These are phyloP conservation scores for Mitragyna speciosa DNA, from an alignment of 257 asterid species.

Conservation along the genomic window DNA sequence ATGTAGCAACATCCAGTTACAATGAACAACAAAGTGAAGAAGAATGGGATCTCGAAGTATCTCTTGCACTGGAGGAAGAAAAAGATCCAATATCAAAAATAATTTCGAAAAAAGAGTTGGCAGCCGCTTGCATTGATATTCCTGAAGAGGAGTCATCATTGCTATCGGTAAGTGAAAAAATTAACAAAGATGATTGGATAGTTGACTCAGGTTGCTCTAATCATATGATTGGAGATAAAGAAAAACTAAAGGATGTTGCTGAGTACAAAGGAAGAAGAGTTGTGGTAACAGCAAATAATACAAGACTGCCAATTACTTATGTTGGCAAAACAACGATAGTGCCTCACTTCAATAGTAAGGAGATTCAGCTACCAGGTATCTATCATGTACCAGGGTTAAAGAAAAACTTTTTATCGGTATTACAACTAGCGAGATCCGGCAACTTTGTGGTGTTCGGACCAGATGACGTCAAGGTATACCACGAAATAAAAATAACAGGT, in stretches of 20 bases:
- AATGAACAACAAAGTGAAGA: no score
- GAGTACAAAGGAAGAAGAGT: neutral
- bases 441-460: constrained; percentile 6
- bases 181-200: neutral
- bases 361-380: neutral
- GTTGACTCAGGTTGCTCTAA: neutral
- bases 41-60: no score
- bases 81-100: no score
- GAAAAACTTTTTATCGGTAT: neutral
- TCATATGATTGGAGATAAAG: neutral
- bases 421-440: neutral
- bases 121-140: no score
- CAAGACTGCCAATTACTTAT: neutral
- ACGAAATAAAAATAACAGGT: neutral
- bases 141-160: no score
- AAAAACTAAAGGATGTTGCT: neutral
- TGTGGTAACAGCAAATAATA: neutral
- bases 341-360: neutral
- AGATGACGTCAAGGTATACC: neutral
- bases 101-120: no score
- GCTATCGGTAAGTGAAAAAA: no score
- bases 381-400: neutral
- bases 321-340: neutral
- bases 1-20: no score
- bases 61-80: no score